A percentile compares a stretch with the other conserved stretches of the same genome.
These are phyloP conservation scores for Harringtonia lauricola DNA, from an alignment of 2,329 filamentous ascomycete species.

Conservation along the genomic window DNA sequence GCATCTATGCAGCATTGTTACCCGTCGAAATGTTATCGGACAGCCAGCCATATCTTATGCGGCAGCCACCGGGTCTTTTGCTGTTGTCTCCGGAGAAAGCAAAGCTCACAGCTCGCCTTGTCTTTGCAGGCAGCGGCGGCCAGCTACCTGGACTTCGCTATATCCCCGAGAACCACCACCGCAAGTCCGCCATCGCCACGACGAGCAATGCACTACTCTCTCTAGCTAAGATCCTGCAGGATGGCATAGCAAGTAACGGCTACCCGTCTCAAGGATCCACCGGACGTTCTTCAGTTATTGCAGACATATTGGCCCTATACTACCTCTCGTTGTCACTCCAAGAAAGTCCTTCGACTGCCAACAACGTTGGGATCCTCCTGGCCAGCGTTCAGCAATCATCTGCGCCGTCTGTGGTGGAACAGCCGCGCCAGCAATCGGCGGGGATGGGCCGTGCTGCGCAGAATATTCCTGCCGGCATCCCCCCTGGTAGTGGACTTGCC, in stretches of 20 bases:
- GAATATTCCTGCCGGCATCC: slow-evolving; percentile 59
- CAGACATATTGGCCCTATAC: slow-evolving; percentile 88
- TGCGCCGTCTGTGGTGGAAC: neutral
- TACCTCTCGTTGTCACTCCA: slow-evolving; percentile 91
- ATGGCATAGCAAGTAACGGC: slow-evolving; percentile 73
- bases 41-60: slow-evolving; percentile 7
- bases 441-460: slow-evolving; percentile 9
- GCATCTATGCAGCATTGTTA: slow-evolving; percentile 62
- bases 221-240: slow-evolving; percentile 94
- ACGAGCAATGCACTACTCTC: slow-evolving; percentile 94
- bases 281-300: slow-evolving; percentile 62
- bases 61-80: slow-evolving; percentile 46
- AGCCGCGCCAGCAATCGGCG: neutral
- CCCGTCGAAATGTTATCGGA: slow-evolving; percentile 22
- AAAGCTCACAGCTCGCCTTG: slow-evolving; percentile 67
- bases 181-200: slow-evolving; percentile 75
- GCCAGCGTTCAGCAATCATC: slow-evolving; percentile 72
- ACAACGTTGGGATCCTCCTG: slow-evolving; percentile 95
- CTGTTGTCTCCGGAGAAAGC: slow-evolving; percentile 77
- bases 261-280: slow-evolving; percentile 34
- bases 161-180: slow-evolving; percentile 58
- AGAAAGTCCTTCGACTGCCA: slow-evolving; percentile 92
- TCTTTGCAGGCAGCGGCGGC: slow-evolving; percentile 62
- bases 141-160: slow-evolving; percentile 70
- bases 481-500: slow-evolving; percentile 75